These are phyloP conservation scores for Diplogelasinospora grovesii DNA, from an alignment of 495 filamentous ascomycete genomes.

Conservation along the genomic window DNA sequence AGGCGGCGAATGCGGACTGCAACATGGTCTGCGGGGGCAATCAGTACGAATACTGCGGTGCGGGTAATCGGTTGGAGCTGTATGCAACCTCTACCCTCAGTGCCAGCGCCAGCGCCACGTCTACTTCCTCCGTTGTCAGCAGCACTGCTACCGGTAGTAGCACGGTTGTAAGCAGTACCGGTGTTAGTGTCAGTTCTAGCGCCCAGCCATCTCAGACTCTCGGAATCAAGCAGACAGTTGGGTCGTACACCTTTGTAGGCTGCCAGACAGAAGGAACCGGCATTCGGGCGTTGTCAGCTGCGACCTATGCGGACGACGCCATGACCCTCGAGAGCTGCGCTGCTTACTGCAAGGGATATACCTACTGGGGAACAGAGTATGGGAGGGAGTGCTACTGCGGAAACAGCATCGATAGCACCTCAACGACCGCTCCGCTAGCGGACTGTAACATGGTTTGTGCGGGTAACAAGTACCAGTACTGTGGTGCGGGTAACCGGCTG, in stretches of 20 bases:
- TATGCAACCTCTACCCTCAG: conserved; percentile 35
- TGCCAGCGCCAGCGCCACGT: conserved; percentile 26
- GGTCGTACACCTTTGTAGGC: conserved; percentile 32
- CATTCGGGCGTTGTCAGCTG: conserved; percentile 22
- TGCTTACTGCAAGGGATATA: conserved; percentile 29
- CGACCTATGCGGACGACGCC: conserved; percentile 16
- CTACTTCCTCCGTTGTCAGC: conserved; percentile 31
- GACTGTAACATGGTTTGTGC: conserved; percentile 40
- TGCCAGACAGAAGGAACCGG: conserved; percentile 39
- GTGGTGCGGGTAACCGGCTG: conserved; percentile 38
- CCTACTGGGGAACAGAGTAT: conserved; percentile 39
- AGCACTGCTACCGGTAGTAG: too few species aligned
- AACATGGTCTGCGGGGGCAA: conserved; percentile 46
- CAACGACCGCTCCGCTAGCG: conserved; percentile 13
- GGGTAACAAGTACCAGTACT: conserved; percentile 33
- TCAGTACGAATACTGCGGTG: conserved; percentile 37
- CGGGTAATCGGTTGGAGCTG: conserved; percentile 37
- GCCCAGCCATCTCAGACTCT: conserved; percentile 29
- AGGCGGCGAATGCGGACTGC: conserved; percentile 39
- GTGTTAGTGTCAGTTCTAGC: conserved; percentile 17
- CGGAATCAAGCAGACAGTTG: conserved; percentile 28
- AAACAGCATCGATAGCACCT: conserved; percentile 25
- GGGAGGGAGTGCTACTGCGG: conserved; percentile 38
- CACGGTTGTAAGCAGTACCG: too few species aligned
- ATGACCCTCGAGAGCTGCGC: conserved; percentile 42